Evolutionary conservation across 495 filamentous ascomycete species (phyloP).

Genomic region (Penicillium lividum): DNA sequence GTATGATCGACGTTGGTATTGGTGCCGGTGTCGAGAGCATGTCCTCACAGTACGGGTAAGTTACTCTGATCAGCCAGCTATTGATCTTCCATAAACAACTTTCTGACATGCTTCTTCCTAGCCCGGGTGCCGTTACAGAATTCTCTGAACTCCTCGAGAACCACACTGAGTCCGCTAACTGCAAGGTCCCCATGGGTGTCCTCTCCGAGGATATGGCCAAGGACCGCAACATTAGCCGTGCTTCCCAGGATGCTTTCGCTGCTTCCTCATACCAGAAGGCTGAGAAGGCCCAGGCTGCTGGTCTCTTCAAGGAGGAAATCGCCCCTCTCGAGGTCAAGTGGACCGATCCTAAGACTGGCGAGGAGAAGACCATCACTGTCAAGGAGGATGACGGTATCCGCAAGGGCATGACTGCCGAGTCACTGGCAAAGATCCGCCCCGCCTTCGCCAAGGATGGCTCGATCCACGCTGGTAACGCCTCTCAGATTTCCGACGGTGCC

Average conservation of each 20-base stretch:
- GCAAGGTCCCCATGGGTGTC: slow-evolving; percentile 97
- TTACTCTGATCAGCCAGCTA: slow-evolving; percentile 6
- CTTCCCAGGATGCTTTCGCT: slow-evolving; percentile 83
- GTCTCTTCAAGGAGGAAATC: slow-evolving; percentile 94
- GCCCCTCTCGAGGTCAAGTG: slow-evolving; percentile 77
- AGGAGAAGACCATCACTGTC: slow-evolving; percentile 80
- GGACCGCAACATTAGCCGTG: slow-evolving; percentile 70
- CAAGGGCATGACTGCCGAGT: slow-evolving; percentile 81
- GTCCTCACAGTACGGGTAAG: slow-evolving; percentile 85
- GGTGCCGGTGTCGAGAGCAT: slow-evolving; percentile 98
- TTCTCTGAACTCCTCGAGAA: slow-evolving; percentile 90
- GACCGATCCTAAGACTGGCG: slow-evolving; percentile 87
- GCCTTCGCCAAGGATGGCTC: slow-evolving; percentile 89
- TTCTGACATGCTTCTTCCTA: slow-evolving; percentile 27
- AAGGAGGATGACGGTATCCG: slow-evolving; percentile 85
- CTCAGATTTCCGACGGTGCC: slow-evolving; percentile 93
- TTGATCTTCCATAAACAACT: background rate
- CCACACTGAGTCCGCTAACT: slow-evolving; percentile 83
- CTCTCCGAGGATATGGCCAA: slow-evolving; percentile 95
- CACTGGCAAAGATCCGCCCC: slow-evolving; percentile 82
- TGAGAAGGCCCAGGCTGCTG: slow-evolving; percentile 76
- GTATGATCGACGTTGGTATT: slow-evolving; percentile 95
- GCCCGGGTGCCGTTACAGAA: slow-evolving; percentile 84
- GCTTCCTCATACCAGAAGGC: slow-evolving; percentile 90
- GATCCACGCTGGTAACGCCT: slow-evolving; percentile 96